A percentile compares a stretch with the other conserved stretches of the same genome.
These are phyloP conservation scores for Penicillium sp. DNA, from an alignment of 2,329 filamentous ascomycete species.

Conservation along the genomic window DNA sequence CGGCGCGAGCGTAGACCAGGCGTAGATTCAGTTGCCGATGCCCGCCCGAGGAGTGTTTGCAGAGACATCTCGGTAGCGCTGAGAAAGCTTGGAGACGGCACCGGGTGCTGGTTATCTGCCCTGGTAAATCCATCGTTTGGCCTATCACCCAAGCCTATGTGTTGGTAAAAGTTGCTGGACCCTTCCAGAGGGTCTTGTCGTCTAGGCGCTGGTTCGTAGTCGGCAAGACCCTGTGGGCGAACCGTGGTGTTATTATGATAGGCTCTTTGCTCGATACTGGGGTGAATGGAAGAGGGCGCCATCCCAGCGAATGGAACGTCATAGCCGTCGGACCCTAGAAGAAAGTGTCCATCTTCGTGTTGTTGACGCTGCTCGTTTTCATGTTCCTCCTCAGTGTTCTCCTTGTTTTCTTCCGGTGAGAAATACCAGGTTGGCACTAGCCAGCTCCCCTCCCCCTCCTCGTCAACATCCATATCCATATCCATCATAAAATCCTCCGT, in stretches of 20 bases:
- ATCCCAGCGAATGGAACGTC: background rate
- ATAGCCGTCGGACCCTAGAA: background rate
- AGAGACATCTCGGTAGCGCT: conserved; percentile 14
- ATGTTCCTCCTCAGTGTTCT: conserved; percentile 18
- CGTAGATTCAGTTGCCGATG: background rate
- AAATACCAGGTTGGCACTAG: background rate
- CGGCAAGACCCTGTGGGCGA: background rate
- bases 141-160: background rate
- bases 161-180: background rate
- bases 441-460: background rate
- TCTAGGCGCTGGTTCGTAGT: background rate
- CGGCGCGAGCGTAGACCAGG: background rate
- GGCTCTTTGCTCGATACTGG: background rate
- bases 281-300: background rate
- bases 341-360: background rate
- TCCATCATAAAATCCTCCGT: conserved; percentile 10
- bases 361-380: background rate
- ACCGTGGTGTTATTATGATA: background rate
- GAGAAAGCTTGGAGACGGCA: conserved; percentile 4
- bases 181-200: background rate
- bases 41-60: background rate
- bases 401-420: conserved; percentile 26
- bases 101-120: background rate
- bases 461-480: conserved; percentile 15
- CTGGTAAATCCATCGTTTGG: background rate